A percentile compares a stretch with the other conserved stretches of the same genome.
Evolutionary conservation across 2,329 filamentous ascomycete genomes (phyloP).

Genomic region (Ambrosiella beaveri): DNA sequence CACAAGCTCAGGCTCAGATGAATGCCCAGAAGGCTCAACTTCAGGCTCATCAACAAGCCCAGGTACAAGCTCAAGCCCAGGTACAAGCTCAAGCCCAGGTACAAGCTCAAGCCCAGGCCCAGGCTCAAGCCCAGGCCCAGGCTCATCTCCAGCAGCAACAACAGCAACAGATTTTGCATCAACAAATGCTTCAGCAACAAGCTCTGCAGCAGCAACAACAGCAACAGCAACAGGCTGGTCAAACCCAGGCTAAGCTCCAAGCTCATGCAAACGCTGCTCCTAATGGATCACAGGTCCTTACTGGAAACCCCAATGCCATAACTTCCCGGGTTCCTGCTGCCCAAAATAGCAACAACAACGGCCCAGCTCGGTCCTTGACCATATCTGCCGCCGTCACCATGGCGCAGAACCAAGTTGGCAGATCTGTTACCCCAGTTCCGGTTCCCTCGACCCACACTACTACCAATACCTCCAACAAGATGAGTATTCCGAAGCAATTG

Average conservation of each 20-base stretch:
- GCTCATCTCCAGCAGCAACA: slow-evolving; percentile 8
- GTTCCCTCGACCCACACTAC: slow-evolving; percentile 24
- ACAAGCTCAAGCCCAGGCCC: slow-evolving; percentile 14
- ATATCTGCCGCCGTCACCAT: slow-evolving; percentile 33
- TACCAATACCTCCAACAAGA: slow-evolving; percentile 37
- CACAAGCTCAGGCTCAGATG: slow-evolving; percentile 13
- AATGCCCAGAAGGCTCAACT: slow-evolving; percentile 16
- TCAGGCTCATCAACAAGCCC: slow-evolving; percentile 13
- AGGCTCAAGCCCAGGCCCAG: slow-evolving; percentile 10
- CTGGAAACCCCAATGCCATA: slow-evolving; percentile 32
- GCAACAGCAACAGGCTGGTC: slow-evolving; percentile 14
- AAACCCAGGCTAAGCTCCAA: slow-evolving; percentile 17
- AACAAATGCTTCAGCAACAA: slow-evolving; percentile 14
- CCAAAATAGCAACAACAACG: slow-evolving; percentile 26
- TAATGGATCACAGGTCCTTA: slow-evolving; percentile 23
- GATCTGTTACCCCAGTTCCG: slow-evolving; percentile 16
- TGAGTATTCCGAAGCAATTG: slow-evolving; percentile 70
- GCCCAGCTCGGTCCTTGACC: slow-evolving; percentile 26
- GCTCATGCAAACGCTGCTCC: slow-evolving; percentile 18
- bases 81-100: slow-evolving; percentile 14
- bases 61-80: slow-evolving; percentile 15
- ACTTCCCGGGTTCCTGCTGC: slow-evolving; percentile 32
- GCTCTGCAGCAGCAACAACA: slow-evolving; percentile 15
- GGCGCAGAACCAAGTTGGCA: slow-evolving; percentile 19
- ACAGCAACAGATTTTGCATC: slow-evolving; percentile 16